Percentiles rank a stretch among this genome's conserved stretches.
phyloP scores from a whole-genome alignment of 2,329 filamentous ascomycete species.

The Colletotrichum truncatum region DNA sequence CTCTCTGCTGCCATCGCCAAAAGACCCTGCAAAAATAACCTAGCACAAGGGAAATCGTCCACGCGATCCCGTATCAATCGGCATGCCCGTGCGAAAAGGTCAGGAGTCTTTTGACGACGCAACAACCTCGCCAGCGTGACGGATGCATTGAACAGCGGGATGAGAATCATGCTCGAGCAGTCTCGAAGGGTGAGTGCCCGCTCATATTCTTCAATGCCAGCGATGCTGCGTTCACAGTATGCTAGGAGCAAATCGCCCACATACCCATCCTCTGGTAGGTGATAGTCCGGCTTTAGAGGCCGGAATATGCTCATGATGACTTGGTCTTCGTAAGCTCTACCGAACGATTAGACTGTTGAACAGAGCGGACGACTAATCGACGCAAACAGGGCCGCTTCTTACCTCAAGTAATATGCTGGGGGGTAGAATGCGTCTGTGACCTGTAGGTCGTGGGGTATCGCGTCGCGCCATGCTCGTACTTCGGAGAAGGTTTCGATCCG shows the following conservation, averaged over 20 bases:
- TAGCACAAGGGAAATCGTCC: not conserved
- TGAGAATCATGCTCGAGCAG: not conserved
- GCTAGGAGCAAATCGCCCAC: not conserved
- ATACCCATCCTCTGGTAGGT: not conserved
- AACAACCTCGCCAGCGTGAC: not conserved
- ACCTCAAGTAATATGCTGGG: not conserved
- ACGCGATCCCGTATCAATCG: not conserved
- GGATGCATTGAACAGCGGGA: not conserved
- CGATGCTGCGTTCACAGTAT: conserved; percentile 28
- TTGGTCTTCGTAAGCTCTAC: not conserved
- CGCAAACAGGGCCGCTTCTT: not conserved
- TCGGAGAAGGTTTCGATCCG: not conserved
- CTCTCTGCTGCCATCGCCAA: not conserved
- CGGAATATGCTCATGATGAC: not conserved
- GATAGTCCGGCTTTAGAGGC: not conserved
- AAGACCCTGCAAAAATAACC: not conserved
- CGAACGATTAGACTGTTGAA: not conserved
- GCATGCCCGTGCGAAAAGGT: not conserved
- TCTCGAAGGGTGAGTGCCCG: not conserved
- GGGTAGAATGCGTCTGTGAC: not conserved
- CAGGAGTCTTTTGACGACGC: not conserved
- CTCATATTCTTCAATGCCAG: not conserved
- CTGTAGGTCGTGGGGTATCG: not conserved
- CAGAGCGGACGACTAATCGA: not conserved
- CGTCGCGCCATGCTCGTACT: not conserved